Conservation (phyloP, 768 basidiomycete genomes). For the Suillus variegatus region DNA sequence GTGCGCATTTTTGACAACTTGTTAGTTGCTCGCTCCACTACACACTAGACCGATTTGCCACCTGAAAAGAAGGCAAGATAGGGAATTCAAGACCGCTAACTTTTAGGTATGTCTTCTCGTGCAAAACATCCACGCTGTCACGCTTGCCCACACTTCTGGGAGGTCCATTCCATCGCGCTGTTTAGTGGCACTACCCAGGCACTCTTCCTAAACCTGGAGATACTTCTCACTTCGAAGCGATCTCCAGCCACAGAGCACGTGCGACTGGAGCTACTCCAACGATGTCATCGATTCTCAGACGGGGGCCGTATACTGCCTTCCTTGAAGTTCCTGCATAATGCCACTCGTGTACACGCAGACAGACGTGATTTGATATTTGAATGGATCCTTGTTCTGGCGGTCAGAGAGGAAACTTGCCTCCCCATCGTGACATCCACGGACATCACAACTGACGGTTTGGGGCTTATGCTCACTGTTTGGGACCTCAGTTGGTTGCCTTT, state of each 20-base stretch:
- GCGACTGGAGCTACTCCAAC: slow-evolving; percentile 53
- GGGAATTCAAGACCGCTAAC: slow-evolving; percentile 34
- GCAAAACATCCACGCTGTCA: slow-evolving; percentile 61
- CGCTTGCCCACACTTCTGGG: slow-evolving; percentile 51
- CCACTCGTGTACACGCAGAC: slow-evolving; percentile 40
- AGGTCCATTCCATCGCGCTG: slow-evolving; percentile 42
- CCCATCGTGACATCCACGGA: not conserved
- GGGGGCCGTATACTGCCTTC: slow-evolving; percentile 48
- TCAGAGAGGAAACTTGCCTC: slow-evolving; percentile 50
- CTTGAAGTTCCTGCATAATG: slow-evolving; percentile 48
- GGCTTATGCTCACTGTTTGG: not conserved
- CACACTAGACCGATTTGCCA: slow-evolving; percentile 19
- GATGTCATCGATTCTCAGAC: slow-evolving; percentile 76
- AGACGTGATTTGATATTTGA: slow-evolving; percentile 44
- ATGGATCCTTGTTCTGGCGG: slow-evolving; percentile 52
- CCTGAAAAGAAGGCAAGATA: slow-evolving; percentile 12
- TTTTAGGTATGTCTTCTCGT: slow-evolving; percentile 58
- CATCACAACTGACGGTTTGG: not conserved
- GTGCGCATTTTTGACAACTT: slow-evolving; percentile 28
- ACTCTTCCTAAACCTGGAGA: slow-evolving; percentile 71
- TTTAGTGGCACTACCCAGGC: slow-evolving; percentile 41
- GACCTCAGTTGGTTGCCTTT: not conserved
- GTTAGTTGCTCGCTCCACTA: not conserved
- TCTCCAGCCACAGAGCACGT: slow-evolving; percentile 29
- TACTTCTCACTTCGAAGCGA: slow-evolving; percentile 64